Evolutionary conservation across 495 filamentous ascomycete genomes (phyloP).

Genomic region (Rostrohypoxylon terebratum): DNA sequence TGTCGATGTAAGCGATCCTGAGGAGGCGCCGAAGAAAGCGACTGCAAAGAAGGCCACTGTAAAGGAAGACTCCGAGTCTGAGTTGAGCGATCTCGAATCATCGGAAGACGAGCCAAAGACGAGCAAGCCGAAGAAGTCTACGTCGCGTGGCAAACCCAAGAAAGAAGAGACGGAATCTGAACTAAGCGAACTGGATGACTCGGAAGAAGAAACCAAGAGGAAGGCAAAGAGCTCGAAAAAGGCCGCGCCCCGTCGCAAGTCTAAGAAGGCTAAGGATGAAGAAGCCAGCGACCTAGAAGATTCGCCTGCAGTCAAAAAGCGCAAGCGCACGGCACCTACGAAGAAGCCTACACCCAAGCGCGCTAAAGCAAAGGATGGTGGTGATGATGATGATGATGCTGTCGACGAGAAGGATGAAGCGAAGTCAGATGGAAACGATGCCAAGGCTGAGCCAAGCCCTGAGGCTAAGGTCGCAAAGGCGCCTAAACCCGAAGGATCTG

Average conservation of each 20-base stretch:
- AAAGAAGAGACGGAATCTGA: constrained; percentile 51
- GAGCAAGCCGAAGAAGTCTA: constrained; percentile 27
- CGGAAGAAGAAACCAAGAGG: constrained; percentile 50
- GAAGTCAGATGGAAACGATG: constrained; percentile 27
- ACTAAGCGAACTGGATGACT: constrained; percentile 44
- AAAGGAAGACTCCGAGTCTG: constrained; percentile 45
- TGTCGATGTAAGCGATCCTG: constrained; percentile 44
- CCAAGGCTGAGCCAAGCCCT: constrained; percentile 29
- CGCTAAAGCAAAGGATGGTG: constrained; percentile 48
- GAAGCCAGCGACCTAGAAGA: constrained; percentile 41
- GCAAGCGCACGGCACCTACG: constrained; percentile 36
- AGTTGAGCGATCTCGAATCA: constrained; percentile 45
- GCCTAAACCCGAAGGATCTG: constrained; percentile 38
- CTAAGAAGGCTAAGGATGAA: constrained; percentile 33
- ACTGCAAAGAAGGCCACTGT: constrained; percentile 30
- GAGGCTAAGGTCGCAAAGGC: constrained; percentile 45
- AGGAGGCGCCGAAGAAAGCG: constrained; percentile 45
- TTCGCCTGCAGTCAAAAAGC: constrained; percentile 40
- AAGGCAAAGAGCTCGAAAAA: constrained; percentile 48
- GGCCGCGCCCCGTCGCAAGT: constrained; percentile 38
- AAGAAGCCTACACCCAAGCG: constrained; percentile 48
- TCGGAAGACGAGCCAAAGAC: constrained; percentile 45
- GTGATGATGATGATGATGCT: constrained; percentile 54
- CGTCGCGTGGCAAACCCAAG: constrained; percentile 40
- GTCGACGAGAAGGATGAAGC: constrained; percentile 43